Evolutionary conservation across 495 filamentous ascomycete species (phyloP), one percentile per base, ranked within the genome.

Genomic region (Neurospora sp.): DNA sequence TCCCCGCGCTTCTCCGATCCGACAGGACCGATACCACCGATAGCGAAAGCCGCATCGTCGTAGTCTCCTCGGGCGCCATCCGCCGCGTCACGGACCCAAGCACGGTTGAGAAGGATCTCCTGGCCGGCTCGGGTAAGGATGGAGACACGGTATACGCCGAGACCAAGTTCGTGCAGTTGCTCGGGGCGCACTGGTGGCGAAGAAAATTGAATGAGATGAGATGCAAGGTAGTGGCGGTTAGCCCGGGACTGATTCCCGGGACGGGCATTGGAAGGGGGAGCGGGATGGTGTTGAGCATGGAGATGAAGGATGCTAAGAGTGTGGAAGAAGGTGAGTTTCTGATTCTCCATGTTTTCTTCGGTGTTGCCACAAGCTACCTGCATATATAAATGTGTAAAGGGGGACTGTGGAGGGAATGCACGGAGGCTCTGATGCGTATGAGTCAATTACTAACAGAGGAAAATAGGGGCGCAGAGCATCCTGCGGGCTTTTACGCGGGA

Each of bases 161-260:
- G 42, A 80, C 80, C 16, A 86, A 86, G 72, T 86, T 86, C 42
- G 76, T 81, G 27, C 81, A 84, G 73, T 78, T 86, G 5, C 81
- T 85, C 16, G 75, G 77, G 38, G 82, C 83, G 12, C 83, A 86
- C 68, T 85, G 83, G 83, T 86, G 84, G 84, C 83, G 83, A 16
- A 82, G 84, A n/a, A 76, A 84, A 71, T 77, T 86, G 18, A 69
- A 75, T 40, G 82, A 75, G 9, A 74, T 75, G 68, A 6, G 12
- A 2, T 81, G 78, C 69, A 40, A 72, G 9, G 81, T 86, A 5
- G 81, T 86, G 4, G 84, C 84, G 14, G 83, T 85, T 5, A 85
- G 83, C 20, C 84, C 84, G 0, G 84, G 84, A 3, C 68, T 85
- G 5, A 78, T 85, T 37, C 83, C 83, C 1, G 72, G 69, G 20